Evolutionary conservation across 257 asterid species (phyloP), one percentile per base, ranked within the genome.

Genomic region (Lavandula angustifolia): DNA sequence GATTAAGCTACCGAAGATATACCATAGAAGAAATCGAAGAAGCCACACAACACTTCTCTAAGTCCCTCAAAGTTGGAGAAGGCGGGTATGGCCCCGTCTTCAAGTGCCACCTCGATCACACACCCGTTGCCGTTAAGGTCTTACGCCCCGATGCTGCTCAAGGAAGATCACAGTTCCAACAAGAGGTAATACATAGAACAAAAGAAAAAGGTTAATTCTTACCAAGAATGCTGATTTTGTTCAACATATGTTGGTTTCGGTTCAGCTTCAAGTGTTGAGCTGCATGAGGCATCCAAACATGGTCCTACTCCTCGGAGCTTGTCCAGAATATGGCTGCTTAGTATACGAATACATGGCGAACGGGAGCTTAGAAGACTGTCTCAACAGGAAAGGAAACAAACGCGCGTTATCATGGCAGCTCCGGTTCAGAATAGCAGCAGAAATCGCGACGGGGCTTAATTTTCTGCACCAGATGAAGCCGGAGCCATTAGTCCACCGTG

Each of bases 41-140:
- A 42, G 98, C 98, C 14, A 91, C 98, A 0, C 82, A 80, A 5
- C 78, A 63, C 69, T 85, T 91, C 68, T 17, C 72, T 0, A 78
- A 75, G 2, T 51, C 77, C 13, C 73, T 79, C 53, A 88, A 91
- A 79, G 81, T 91, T 64, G 98, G 96, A 34, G 98, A 91, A 79
- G 98, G 98, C 0, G 96, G 98, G 18, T 91, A 91, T 69, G 98
- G 98, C 48, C 98, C 98, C 9, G 98, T 91, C 27, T 91, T 56
- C 34, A 91, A 76, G 80, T 88, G 98, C 33, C 54, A 73, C 65
- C 98, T 91, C 22, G 98, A 91, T 72, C 94, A 86, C 70, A 88
- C 94, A 2, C 79, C 79, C 0, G 96, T 86, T 22, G 98, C 98
- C 0, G 84, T 91, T 55, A 91, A 91, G 75, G 89, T 91, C 70